Conservation (phyloP, 2,329 filamentous ascomycete genomes). For the Talaromyces rugulosus region DNA sequence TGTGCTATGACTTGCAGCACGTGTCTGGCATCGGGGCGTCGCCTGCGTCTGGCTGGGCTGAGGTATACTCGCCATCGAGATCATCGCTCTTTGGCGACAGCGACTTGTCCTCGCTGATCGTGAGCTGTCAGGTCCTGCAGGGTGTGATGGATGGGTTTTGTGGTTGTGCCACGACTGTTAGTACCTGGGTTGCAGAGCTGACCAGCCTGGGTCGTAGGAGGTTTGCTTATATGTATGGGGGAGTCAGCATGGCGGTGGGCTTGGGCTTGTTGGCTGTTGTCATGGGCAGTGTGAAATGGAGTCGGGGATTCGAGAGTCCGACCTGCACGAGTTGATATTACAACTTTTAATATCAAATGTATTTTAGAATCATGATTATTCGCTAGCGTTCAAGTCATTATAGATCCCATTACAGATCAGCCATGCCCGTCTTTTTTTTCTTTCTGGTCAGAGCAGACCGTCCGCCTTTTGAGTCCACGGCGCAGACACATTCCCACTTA, state of each 20-base stretch:
- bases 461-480: background rate
- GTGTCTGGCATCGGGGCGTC: conserved; percentile 46
- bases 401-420: background rate
- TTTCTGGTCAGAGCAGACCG: conserved; percentile 3
- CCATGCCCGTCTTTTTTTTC: background rate
- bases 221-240: conserved; percentile 53
- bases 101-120: conserved; percentile 36
- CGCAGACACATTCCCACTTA: background rate
- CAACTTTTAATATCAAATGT: conserved; percentile 1
- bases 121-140: conserved; percentile 64
- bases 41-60: conserved; percentile 20
- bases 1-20: conserved; percentile 76
- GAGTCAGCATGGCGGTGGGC: conserved; percentile 44
- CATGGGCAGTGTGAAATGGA: conserved; percentile 57
- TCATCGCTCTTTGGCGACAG: background rate
- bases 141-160: conserved; percentile 66
- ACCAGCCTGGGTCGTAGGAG: conserved; percentile 41
- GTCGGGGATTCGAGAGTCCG: conserved; percentile 29
- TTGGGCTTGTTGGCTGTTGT: conserved; percentile 50
- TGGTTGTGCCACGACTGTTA: conserved; percentile 62
- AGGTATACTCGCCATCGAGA: conserved; percentile 24
- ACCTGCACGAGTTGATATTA: background rate
- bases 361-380: background rate
- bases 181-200: conserved; percentile 63
- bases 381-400: background rate